A percentile compares a stretch with the other conserved stretches of the same genome.
phyloP scores from a whole-genome alignment of 441 rosid species.

The Isatis lusitanica region DNA sequence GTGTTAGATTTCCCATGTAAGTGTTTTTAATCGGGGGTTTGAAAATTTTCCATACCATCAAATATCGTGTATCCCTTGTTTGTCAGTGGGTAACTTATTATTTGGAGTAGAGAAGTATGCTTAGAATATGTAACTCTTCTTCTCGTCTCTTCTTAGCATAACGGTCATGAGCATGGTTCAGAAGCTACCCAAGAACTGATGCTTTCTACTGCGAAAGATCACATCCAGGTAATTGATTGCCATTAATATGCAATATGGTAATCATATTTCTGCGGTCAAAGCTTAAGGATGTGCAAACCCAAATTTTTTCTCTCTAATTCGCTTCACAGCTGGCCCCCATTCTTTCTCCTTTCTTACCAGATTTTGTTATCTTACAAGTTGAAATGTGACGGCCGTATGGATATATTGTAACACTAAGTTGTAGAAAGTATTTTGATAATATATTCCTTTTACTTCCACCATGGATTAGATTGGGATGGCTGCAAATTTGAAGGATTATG shows the following conservation, averaged over 20 bases:
- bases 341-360: neutral
- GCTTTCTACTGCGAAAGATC: conserved; percentile 84
- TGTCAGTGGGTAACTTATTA: neutral
- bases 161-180: conserved; percentile 86
- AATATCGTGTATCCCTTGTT: conserved; percentile 4
- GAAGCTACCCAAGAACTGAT: conserved; percentile 64
- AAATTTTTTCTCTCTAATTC: neutral
- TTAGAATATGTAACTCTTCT: conserved; percentile 1
- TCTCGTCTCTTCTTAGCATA: conserved; percentile 49
- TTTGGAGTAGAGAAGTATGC: neutral
- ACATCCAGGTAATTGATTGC: conserved; percentile 68
- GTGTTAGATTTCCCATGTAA: neutral
- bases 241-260: neutral
- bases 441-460: conserved; percentile 2
- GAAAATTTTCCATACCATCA: neutral
- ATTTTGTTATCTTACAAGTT: neutral
- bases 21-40: neutral
- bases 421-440: neutral
- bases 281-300: conserved; percentile 2
- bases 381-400: neutral
- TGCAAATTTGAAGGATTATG: conserved; percentile 81
- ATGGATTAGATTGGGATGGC: conserved; percentile 80
- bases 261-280: neutral
- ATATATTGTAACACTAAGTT: neutral
- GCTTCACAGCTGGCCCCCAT: neutral